Percentiles rank a stretch among this genome's conserved stretches.
Conservation (phyloP, 768 basidiomycete genomes). For the Nidularia sp. region DNA sequence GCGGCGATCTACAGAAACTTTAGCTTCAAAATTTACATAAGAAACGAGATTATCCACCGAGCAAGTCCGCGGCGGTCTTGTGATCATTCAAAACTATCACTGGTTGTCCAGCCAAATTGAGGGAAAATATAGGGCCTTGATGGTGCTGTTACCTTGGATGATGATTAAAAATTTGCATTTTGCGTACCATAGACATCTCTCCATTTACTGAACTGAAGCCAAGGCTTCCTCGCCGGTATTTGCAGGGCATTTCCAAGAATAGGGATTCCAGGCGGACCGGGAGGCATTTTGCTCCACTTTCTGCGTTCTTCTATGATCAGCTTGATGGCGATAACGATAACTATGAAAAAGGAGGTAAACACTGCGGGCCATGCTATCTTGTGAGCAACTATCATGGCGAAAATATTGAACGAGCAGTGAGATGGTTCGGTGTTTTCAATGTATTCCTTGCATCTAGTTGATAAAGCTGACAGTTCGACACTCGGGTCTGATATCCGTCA, state of each 20-base stretch:
- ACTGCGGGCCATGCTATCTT: too few species aligned
- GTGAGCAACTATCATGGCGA: too few species aligned
- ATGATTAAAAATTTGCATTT: not conserved
- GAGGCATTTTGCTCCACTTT: not conserved
- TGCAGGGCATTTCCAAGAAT: not conserved
- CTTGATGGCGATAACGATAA: too few species aligned
- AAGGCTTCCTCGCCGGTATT: not conserved
- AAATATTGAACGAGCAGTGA: too few species aligned
- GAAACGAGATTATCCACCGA: too few species aligned
- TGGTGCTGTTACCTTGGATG: not conserved
- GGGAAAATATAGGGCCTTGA: not conserved
- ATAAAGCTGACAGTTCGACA: too few species aligned
- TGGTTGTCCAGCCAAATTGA: not conserved
- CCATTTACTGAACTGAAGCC: not conserved
- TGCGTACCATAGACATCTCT: not conserved
- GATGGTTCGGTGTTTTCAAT: too few species aligned
- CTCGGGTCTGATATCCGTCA: too few species aligned
- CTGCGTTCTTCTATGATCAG: too few species aligned
- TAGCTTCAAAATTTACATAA: too few species aligned
- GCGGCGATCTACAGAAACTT: not conserved
- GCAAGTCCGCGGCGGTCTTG: not conserved
- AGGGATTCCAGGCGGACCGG: slow-evolving; percentile 3
- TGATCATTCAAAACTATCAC: not conserved
- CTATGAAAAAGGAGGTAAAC: too few species aligned
- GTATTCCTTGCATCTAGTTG: too few species aligned